These are phyloP conservation scores for Solanum lycopersicoides DNA, from an alignment of 257 asterid species.

Conservation along the genomic window DNA sequence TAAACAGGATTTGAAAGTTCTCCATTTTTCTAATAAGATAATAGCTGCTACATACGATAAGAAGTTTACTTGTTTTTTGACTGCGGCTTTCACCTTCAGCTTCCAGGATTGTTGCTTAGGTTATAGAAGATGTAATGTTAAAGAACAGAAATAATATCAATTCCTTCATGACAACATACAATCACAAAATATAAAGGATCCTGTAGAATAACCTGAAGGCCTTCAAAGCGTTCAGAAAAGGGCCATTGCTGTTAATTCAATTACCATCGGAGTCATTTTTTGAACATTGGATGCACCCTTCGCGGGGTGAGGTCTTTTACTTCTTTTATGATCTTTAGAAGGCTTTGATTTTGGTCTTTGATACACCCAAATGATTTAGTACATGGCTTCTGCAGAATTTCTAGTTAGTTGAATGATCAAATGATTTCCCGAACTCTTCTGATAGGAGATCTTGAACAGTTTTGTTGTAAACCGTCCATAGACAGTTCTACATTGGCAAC, in stretches of 20 bases:
- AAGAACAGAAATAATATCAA: background rate
- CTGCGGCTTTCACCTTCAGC: slow-evolving; percentile 92
- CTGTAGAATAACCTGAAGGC: slow-evolving; percentile 43
- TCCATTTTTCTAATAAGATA: background rate
- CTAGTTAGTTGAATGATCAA: slow-evolving; percentile 53
- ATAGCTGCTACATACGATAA: background rate
- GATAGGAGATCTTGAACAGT: slow-evolving; percentile 66
- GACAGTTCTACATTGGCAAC: slow-evolving; percentile 61
- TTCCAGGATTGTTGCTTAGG: slow-evolving; percentile 90
- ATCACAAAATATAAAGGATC: background rate
- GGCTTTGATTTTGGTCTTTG: slow-evolving; percentile 85
- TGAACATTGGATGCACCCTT: slow-evolving; percentile 88
- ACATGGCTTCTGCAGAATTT: slow-evolving; percentile 57
- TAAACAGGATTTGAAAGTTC: background rate
- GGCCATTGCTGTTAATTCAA: slow-evolving; percentile 80
- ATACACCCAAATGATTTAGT: slow-evolving; percentile 56
- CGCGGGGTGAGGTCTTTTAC: slow-evolving; percentile 71
- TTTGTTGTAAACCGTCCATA: slow-evolving; percentile 94
- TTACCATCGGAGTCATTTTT: slow-evolving; percentile 44
- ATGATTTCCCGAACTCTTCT: slow-evolving; percentile 86
- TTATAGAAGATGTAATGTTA: slow-evolving; percentile 15
- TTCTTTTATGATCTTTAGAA: slow-evolving; percentile 67
- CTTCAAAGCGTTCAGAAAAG: slow-evolving; percentile 90
- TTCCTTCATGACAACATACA: background rate
- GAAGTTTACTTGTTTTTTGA: slow-evolving; percentile 56